These are phyloP conservation scores for Vicia sativa DNA, from an alignment of 306 rosid species.

Conservation along the genomic window DNA sequence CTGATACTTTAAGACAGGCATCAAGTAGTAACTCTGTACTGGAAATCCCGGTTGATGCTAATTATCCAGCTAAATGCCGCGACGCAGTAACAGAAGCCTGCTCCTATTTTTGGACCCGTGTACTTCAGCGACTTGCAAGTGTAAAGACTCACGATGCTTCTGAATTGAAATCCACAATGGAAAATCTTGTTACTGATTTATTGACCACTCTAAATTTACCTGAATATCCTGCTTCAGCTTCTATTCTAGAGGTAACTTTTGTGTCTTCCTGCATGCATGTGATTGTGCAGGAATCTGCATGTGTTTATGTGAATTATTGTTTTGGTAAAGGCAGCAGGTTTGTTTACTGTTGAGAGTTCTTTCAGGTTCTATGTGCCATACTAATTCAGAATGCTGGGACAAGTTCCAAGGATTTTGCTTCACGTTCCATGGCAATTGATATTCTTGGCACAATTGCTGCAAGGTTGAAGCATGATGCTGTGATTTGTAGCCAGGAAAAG, in stretches of 20 bases:
- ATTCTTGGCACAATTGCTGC: constrained; percentile 98
- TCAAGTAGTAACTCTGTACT: constrained; percentile 68
- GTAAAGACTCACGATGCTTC: constrained; percentile 87
- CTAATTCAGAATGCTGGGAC: constrained; percentile 91
- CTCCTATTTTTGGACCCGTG: constrained; percentile 87
- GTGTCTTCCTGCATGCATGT: constrained; percentile 6
- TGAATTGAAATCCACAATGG: constrained; percentile 85
- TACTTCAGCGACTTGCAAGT: constrained; percentile 87
- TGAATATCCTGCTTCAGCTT: constrained; percentile 96
- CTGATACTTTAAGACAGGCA: constrained; percentile 77
- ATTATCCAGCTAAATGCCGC: constrained; percentile 67
- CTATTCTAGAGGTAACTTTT: constrained; percentile 76
- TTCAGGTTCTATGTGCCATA: constrained; percentile 91
- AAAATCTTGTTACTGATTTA: constrained; percentile 89
- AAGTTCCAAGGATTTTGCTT: constrained; percentile 82
- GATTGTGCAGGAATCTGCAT: constrained; percentile 15
- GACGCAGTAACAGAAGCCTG: constrained; percentile 83
- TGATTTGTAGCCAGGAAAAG: constrained; percentile 65
- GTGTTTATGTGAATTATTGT: constrained; percentile 13
- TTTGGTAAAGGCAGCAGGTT: constrained; percentile 30
- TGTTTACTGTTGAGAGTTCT: constrained; percentile 45
- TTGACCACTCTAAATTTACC: constrained; percentile 85
- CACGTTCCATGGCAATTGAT: constrained; percentile 91
- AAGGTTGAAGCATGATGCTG: constrained; percentile 96
- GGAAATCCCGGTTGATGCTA: constrained; percentile 70